phyloP scores from a whole-genome alignment of 306 rosid genomes.

The Quillaja saponaria region DNA sequence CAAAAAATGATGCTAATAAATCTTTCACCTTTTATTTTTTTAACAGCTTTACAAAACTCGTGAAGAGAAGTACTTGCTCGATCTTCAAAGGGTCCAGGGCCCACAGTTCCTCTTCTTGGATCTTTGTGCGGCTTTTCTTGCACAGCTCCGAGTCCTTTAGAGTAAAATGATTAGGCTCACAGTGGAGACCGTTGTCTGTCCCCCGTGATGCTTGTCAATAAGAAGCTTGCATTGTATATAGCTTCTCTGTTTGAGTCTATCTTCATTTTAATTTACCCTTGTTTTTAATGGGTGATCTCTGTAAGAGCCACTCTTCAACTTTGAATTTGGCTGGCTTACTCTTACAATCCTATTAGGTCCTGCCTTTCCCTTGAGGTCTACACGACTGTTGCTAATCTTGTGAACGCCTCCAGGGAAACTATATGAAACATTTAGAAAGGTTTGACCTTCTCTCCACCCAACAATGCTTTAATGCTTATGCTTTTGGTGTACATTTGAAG shows the following conservation, averaged over 20 bases:
- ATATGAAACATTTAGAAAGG: constrained; percentile 8
- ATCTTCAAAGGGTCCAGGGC: constrained; percentile 89
- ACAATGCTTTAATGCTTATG: neutral
- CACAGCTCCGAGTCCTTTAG: constrained; percentile 75
- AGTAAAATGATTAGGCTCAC: constrained; percentile 25
- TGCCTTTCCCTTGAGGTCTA: constrained; percentile 22
- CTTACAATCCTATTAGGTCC: constrained; percentile 24
- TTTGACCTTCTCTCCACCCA: neutral
- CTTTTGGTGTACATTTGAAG: neutral
- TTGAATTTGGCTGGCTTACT: constrained; percentile 29
- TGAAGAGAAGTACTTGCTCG: constrained; percentile 90
- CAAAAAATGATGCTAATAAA: constrained; percentile 7
- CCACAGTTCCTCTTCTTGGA: constrained; percentile 93
- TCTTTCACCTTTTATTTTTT: constrained; percentile 5
- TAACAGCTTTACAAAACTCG: constrained; percentile 80
- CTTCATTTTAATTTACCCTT: constrained; percentile 29
- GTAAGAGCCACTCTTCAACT: constrained; percentile 36
- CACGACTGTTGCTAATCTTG: constrained; percentile 24
- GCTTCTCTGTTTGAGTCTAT: constrained; percentile 22
- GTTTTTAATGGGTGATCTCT: constrained; percentile 53
- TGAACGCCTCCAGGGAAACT: constrained; percentile 15
- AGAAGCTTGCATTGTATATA: constrained; percentile 45
- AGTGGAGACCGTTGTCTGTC: constrained; percentile 28
- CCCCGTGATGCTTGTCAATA: constrained; percentile 43
- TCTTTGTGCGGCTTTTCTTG: constrained; percentile 91